Evolutionary conservation across 805 yeast genomes (phyloP).

Genomic region (Metschnikowia drakensbergensis): DNA sequence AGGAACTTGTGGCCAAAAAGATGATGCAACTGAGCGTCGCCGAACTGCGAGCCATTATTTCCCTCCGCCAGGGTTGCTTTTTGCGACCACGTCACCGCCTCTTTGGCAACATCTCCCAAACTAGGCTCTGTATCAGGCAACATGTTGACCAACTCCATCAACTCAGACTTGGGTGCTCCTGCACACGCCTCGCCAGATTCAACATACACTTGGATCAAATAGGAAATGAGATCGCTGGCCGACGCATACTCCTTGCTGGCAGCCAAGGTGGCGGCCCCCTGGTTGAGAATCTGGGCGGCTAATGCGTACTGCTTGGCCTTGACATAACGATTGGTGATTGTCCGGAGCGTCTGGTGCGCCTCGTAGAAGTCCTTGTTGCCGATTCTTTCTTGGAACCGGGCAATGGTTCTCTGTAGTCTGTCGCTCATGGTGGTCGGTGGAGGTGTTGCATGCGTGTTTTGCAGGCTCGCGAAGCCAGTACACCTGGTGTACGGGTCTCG

Average conservation of each 20-base stretch:
- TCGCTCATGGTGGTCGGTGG: constrained; percentile 15
- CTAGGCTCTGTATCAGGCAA: constrained; percentile 45
- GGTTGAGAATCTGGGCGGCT: constrained; percentile 70
- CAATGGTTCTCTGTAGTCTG: constrained; percentile 57
- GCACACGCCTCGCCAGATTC: constrained; percentile 38
- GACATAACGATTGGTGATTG: constrained; percentile 82
- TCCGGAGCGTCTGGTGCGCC: constrained; percentile 91
- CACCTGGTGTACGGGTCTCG: not conserved
- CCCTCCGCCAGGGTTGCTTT: constrained; percentile 18
- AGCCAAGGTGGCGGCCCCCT: constrained; percentile 66
- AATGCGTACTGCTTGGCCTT: constrained; percentile 61
- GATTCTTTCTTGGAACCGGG: constrained; percentile 66
- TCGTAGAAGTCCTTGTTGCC: constrained; percentile 79
- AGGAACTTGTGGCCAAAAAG: constrained; percentile 66
- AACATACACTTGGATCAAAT: constrained; percentile 67
- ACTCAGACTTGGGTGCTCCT: constrained; percentile 40
- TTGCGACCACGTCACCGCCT: constrained; percentile 63
- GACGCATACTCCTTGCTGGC: constrained; percentile 73
- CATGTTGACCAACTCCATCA: constrained; percentile 45
- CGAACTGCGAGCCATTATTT: constrained; percentile 41
- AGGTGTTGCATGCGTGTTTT: not conserved
- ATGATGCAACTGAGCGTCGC: constrained; percentile 74
- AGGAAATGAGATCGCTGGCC: constrained; percentile 70
- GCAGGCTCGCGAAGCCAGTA: not conserved
- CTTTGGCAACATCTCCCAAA: constrained; percentile 62